Evolutionary conservation across 306 rosid species (phyloP).

Genomic region (Rosa rugosa): DNA sequence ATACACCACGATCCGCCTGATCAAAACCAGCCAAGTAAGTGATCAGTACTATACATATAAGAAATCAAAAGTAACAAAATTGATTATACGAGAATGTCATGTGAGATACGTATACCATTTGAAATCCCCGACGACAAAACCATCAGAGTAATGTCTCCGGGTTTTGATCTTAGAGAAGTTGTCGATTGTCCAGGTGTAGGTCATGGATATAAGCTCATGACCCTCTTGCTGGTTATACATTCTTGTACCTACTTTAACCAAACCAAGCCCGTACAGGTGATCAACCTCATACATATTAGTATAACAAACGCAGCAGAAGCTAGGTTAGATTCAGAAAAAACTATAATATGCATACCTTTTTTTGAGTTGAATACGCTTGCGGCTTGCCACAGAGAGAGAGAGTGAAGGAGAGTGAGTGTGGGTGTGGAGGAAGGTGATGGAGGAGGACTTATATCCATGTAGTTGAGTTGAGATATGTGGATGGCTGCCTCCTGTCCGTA

Average conservation of each 20-base stretch:
- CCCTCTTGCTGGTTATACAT: constrained; percentile 1
- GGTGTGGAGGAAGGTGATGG: too few relatives aligned
- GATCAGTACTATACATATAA: too few relatives aligned
- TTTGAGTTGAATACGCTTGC: too few relatives aligned
- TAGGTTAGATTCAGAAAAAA: background rate
- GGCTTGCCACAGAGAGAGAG: too few relatives aligned
- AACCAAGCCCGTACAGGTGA: background rate
- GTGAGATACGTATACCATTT: background rate
- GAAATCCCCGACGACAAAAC: constrained; percentile 14
- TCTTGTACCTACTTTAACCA: background rate
- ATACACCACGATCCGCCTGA: constrained; percentile 19
- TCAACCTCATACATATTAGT: background rate
- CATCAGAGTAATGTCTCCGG: constrained; percentile 14
- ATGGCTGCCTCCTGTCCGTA: too few relatives aligned
- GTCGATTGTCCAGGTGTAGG: constrained; percentile 12
- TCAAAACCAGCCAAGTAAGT: background rate
- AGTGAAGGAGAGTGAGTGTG: too few relatives aligned
- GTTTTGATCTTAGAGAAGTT: constrained; percentile 9
- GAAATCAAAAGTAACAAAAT: background rate
- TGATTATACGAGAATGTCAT: too few relatives aligned
- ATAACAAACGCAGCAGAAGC: background rate
- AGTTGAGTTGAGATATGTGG: too few relatives aligned
- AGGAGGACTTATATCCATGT: too few relatives aligned
- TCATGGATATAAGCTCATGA: constrained; percentile 9
- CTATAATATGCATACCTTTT: too few relatives aligned